Evolutionary conservation across 495 filamentous ascomycete genomes (phyloP).

Genomic region (Hyaloscypha hepaticicola): DNA sequence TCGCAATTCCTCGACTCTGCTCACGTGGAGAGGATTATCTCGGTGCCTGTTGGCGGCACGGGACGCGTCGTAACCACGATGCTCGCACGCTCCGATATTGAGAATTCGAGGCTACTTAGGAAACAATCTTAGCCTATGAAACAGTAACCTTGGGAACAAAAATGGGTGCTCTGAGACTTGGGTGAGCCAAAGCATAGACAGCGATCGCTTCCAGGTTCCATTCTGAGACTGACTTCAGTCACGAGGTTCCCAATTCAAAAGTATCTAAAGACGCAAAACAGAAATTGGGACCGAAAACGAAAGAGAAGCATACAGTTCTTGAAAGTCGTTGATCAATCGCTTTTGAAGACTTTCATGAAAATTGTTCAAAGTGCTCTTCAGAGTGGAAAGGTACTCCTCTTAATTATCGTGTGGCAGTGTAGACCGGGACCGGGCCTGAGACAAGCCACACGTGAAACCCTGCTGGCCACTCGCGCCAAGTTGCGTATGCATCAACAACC

Average conservation of each 20-base stretch:
- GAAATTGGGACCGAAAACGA: not conserved
- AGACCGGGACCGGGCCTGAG: not conserved
- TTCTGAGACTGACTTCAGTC: not conserved
- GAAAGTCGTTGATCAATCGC: not conserved
- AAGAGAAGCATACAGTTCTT: not conserved
- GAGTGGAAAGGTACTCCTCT: not conserved
- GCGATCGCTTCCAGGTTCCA: not conserved
- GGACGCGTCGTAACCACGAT: not conserved
- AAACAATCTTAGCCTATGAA: not conserved
- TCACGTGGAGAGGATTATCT: not conserved
- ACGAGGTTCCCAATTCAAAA: not conserved
- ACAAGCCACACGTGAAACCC: not conserved
- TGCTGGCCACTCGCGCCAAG: conserved; percentile 8
- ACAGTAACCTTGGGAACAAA: too few species aligned
- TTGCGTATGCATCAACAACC: conserved; percentile 22
- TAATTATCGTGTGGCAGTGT: not conserved
- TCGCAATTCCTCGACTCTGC: not conserved
- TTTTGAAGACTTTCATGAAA: not conserved
- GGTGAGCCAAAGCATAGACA: not conserved
- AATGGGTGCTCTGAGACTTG: not conserved
- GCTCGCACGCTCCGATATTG: not conserved
- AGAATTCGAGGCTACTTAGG: not conserved
- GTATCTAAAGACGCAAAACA: not conserved
- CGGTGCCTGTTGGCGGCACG: not conserved
- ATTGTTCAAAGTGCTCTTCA: not conserved